Evolutionary conservation across 2,329 filamentous ascomycete genomes (phyloP), one percentile per base, ranked within the genome.

Genomic region (Dactylellina sp.): DNA sequence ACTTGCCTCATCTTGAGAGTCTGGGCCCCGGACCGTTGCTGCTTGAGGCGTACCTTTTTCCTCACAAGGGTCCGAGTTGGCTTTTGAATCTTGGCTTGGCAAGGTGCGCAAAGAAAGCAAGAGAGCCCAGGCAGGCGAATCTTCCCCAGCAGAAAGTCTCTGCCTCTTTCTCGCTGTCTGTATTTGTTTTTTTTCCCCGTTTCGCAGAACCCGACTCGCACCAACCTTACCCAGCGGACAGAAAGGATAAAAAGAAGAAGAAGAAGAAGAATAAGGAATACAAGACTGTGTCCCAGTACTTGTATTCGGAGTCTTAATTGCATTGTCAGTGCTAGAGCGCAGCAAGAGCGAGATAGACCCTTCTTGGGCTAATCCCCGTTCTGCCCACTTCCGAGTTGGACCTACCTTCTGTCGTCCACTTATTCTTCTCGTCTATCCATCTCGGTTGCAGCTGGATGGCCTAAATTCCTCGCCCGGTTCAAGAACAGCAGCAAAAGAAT

Each of bases 391-490:
- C 68, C 60, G 68, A 72, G 53, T 65, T 72, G 68, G 56, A 65
- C 68, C 68, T 72, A 72, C 68, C 68, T 53, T 32, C 59, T 59
- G 44, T 64, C 52, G 55, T 61, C 64, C 64, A 56, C 46, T 70
- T 61, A 64, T 72, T 46, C 66, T 55, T 72, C 59, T 72, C 44
- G 66, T 56, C 59, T 59, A 39, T 61, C 68, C 68, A 60, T 72
- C 68, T 72, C 68, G 68, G 68, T 72, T 72, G 68, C 68, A 72
- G 53, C 68, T 72, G 68, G 68, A 61, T 72, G 47, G 52, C 46
- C 60, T 55, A 52, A 47, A 53, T 37, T 56, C 35, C 59, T 44
- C 18, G 20, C n/a, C n/a, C n/a, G n/a, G n/a, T n/a, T n/a, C n/a
- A n/a, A n/a, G n/a, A n/a, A n/a, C n/a, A 24, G 40, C 47, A 53